Evolutionary conservation across 352 stramenopile species (phyloP).

Genomic region (Aphanomyces astaci): DNA sequence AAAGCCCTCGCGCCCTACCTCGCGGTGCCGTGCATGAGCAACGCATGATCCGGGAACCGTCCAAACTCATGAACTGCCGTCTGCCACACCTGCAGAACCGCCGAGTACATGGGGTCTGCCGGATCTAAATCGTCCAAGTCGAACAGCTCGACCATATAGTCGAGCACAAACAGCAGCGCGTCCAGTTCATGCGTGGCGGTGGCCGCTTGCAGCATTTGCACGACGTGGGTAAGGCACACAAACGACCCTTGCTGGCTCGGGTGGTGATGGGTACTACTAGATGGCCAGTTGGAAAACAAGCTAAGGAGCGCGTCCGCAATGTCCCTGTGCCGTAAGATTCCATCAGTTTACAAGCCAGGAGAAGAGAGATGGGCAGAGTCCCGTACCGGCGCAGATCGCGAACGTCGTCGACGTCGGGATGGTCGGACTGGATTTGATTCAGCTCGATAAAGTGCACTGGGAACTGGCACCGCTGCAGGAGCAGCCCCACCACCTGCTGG

Average conservation of each 20-base stretch:
- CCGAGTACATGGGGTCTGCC: constrained; percentile 30
- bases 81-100: constrained; percentile 38
- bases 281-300: constrained; percentile 76
- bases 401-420: constrained; percentile 51
- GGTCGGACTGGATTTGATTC: constrained; percentile 44
- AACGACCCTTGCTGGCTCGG: constrained; percentile 17
- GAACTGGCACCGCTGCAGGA: constrained; percentile 62
- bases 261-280: neutral
- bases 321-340: constrained; percentile 33
- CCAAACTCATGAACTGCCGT: constrained; percentile 38
- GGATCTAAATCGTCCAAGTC: constrained; percentile 73
- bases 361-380: too few relatives aligned
- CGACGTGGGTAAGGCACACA: constrained; percentile 8
- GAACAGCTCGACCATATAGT: constrained; percentile 72
- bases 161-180: constrained; percentile 62
- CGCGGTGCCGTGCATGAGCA: constrained; percentile 48
- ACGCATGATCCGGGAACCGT: constrained; percentile 44
- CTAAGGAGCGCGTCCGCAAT: constrained; percentile 74
- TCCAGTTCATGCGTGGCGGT: constrained; percentile 53
- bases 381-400: constrained; percentile 46
- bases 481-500: constrained; percentile 48
- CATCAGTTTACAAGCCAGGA: neutral
- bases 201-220: constrained; percentile 35
- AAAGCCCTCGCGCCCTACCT: constrained; percentile 32
- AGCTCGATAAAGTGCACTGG: constrained; percentile 47